Evolutionary conservation across 73 alveolate genomes (phyloP).

Genomic region (Paramecium biaurelia): DNA sequence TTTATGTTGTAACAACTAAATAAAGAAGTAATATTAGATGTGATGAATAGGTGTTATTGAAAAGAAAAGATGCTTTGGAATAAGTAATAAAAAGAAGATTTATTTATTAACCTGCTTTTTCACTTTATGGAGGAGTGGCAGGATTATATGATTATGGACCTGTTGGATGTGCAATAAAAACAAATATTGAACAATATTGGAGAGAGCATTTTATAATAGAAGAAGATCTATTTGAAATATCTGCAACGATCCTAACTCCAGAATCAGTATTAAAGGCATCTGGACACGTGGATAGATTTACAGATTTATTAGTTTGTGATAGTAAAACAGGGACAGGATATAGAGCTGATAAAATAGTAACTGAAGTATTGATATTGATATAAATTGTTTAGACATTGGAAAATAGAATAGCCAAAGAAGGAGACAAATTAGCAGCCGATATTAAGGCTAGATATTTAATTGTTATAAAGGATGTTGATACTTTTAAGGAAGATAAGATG

Average conservation of each 20-base stretch:
- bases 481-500: conserved; percentile 81
- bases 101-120: conserved; percentile 76
- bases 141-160: conserved; percentile 99
- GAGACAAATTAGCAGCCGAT: conserved; percentile 79
- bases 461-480: conserved; percentile 77
- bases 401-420: conserved; percentile 67
- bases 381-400: conserved; percentile 83
- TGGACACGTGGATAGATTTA: conserved; percentile 99
- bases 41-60: conserved; percentile 25
- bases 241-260: conserved; percentile 92
- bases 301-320: conserved; percentile 98
- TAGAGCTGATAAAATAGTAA: conserved; percentile 97
- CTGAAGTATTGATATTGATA: not conserved
- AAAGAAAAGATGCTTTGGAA: conserved; percentile 52
- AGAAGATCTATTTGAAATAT: conserved; percentile 96
- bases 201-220: conserved; percentile 96
- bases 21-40: conserved; percentile 31
- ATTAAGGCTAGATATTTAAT: conserved; percentile 74
- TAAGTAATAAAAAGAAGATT: conserved; percentile 60
- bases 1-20: not conserved
- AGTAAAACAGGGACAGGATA: conserved; percentile 89
- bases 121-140: conserved; percentile 98
- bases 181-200: conserved; percentile 92
- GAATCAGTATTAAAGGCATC: conserved; percentile 93
- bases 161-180: conserved; percentile 94